Conservation (phyloP, 75 land plant genomes). For the Picea glauca region DNA sequence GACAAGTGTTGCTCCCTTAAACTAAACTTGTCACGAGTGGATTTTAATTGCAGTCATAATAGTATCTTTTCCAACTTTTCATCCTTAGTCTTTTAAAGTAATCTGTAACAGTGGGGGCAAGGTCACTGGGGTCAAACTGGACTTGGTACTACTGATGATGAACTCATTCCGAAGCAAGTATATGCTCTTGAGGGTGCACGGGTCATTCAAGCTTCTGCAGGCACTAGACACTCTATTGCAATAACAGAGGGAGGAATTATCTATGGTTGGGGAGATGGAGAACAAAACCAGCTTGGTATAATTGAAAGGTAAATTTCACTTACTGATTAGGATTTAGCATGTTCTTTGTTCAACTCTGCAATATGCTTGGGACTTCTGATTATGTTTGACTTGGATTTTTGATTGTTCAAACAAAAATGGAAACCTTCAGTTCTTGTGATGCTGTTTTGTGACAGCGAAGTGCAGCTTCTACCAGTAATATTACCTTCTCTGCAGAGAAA, state of each 20-base stretch:
- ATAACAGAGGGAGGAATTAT: slow-evolving; percentile 24
- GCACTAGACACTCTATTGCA: slow-evolving; percentile 38
- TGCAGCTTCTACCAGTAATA: slow-evolving; percentile 20
- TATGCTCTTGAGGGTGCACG: slow-evolving; percentile 14
- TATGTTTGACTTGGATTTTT: slow-evolving; percentile 4
- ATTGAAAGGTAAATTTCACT: slow-evolving; percentile 21
- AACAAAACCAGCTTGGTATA: slow-evolving; percentile 40
- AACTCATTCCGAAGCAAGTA: slow-evolving; percentile 23
- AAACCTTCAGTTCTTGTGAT: background rate
- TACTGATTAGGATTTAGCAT: slow-evolving; percentile 4
- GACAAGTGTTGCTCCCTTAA: background rate
- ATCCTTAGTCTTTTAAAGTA: background rate
- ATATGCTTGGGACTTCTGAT: background rate
- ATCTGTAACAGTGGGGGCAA: slow-evolving; percentile 37
- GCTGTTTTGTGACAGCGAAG: slow-evolving; percentile 13
- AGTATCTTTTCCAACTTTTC: background rate
- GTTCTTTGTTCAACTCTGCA: background rate
- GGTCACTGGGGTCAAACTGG: slow-evolving; percentile 55
- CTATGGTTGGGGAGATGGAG: slow-evolving; percentile 50
- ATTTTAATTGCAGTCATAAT: background rate
- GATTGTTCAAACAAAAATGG: background rate
- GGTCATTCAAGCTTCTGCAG: slow-evolving; percentile 39
- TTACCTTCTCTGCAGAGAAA: slow-evolving; percentile 8
- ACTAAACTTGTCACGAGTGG: background rate
- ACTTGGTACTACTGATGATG: slow-evolving; percentile 26